phyloP scores from a whole-genome alignment of 1,139 yeast genomes.

The Scheffersomyces illinoinensis region DNA sequence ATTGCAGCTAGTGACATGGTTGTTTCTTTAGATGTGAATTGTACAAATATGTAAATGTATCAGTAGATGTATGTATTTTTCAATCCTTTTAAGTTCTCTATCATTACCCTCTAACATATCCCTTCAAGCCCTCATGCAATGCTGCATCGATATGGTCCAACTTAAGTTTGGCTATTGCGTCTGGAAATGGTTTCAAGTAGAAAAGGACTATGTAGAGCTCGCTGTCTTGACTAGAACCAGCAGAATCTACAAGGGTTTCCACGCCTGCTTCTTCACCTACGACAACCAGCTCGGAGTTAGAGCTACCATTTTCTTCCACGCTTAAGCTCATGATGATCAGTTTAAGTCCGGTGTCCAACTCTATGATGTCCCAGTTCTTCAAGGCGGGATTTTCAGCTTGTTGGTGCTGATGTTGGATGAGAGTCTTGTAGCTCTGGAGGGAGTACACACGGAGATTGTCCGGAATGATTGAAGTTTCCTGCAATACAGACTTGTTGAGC shows the following conservation, averaged over 20 bases:
- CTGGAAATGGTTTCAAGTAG: constrained; percentile 34
- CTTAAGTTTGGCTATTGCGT: constrained; percentile 45
- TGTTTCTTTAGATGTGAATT: not conserved
- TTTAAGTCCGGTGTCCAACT: constrained; percentile 30
- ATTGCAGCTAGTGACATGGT: too few relatives aligned
- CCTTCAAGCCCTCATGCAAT: constrained; percentile 36
- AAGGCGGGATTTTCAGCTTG: not conserved
- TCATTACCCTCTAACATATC: constrained; percentile 15
- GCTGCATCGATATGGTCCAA: constrained; percentile 36
- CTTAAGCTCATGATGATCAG: constrained; percentile 28
- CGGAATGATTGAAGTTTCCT: constrained; percentile 21
- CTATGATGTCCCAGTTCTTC: constrained; percentile 33
- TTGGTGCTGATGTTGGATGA: constrained; percentile 10
- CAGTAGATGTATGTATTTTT: not conserved
- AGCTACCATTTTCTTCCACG: constrained; percentile 10
- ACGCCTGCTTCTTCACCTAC: constrained; percentile 5
- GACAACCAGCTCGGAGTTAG: constrained; percentile 5
- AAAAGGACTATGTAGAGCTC: constrained; percentile 30
- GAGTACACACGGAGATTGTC: constrained; percentile 49
- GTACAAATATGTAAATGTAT: too few relatives aligned
- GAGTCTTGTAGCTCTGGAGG: constrained; percentile 40
- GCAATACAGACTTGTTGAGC: constrained; percentile 14
- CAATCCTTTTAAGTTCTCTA: not conserved
- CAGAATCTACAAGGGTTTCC: not conserved
- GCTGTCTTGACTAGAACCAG: constrained; percentile 5